Percentiles rank a stretch among this genome's conserved stretches.
Evolutionary conservation across 192 early-diverging fungal species (phyloP).

Genomic region (Rhizoclosmatium sp.): DNA sequence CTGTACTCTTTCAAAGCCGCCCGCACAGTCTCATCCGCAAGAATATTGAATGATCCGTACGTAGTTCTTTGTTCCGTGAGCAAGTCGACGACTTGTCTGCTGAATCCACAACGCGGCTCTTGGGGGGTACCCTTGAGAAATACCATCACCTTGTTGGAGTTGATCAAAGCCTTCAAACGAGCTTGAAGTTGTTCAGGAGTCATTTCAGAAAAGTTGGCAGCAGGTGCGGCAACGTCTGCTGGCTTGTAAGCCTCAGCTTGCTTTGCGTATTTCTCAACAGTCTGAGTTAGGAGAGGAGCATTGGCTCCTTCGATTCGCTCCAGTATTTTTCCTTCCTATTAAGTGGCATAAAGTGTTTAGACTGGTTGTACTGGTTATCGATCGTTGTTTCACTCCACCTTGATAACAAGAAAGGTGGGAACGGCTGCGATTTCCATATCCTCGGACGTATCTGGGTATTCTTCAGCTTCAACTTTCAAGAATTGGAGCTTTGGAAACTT

Average conservation of each 20-base stretch:
- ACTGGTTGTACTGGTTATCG: neutral
- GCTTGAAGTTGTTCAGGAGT: conserved; percentile 41
- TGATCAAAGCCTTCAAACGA: conserved; percentile 51
- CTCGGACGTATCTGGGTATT: conserved; percentile 88
- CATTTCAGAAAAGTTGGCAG: conserved; percentile 43
- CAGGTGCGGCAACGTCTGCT: conserved; percentile 43
- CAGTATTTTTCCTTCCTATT: conserved; percentile 67
- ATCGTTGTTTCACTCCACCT: conserved; percentile 51
- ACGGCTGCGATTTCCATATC: conserved; percentile 90
- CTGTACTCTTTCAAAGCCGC: conserved; percentile 80
- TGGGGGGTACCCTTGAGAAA: conserved; percentile 96
- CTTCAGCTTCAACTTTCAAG: conserved; percentile 91
- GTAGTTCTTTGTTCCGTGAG: conserved; percentile 77
- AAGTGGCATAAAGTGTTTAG: conserved; percentile 5
- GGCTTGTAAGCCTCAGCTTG: conserved; percentile 5
- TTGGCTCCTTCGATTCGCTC: conserved; percentile 92
- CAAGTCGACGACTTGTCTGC: conserved; percentile 79
- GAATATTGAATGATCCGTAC: conserved; percentile 91
- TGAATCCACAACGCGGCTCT: conserved; percentile 94
- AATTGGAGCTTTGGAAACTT: conserved; percentile 81
- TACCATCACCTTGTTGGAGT: conserved; percentile 79
- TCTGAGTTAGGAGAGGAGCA: conserved; percentile 76
- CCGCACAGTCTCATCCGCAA: conserved; percentile 90
- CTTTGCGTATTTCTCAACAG: conserved; percentile 73
- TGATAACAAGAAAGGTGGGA: conserved; percentile 87